phyloP scores from a whole-genome alignment of 805 yeast species.

The Wickerhamomyces chambardii region DNA sequence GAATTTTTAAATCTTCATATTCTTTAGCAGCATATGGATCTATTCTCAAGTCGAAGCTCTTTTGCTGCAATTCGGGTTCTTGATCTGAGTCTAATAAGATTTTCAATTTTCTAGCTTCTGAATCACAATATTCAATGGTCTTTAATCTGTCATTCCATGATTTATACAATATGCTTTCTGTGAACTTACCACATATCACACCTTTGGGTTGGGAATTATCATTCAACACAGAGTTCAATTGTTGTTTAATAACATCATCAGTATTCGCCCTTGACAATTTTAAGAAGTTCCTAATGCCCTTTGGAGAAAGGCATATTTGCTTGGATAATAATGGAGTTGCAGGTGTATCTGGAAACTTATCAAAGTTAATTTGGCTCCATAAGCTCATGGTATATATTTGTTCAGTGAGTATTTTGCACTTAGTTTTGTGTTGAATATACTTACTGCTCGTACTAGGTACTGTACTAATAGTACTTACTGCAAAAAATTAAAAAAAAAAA shows the following conservation, averaged over 20 bases:
- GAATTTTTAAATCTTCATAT: slow-evolving; percentile 18
- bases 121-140: slow-evolving; percentile 32
- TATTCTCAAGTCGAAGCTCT: slow-evolving; percentile 22
- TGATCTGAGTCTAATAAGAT: slow-evolving; percentile 19
- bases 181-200: slow-evolving; percentile 25
- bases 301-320: slow-evolving; percentile 23
- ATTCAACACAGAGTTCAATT: slow-evolving; percentile 29
- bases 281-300: slow-evolving; percentile 26
- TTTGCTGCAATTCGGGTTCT: slow-evolving; percentile 11
- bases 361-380: slow-evolving; percentile 12
- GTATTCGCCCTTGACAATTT: slow-evolving; percentile 24
- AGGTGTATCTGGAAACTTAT: slow-evolving; percentile 12
- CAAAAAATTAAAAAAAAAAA: too few relatives aligned
- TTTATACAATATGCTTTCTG: slow-evolving; percentile 28
- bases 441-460: too few relatives aligned
- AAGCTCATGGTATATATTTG: slow-evolving; percentile 9
- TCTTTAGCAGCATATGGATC: slow-evolving; percentile 46
- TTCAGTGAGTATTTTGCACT: too few relatives aligned
- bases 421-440: too few relatives aligned
- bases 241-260: slow-evolving; percentile 38
- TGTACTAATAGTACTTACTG: too few relatives aligned
- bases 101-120: slow-evolving; percentile 21
- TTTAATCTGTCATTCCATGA: slow-evolving; percentile 35
- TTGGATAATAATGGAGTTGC: slow-evolving; percentile 16
- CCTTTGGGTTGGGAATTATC: slow-evolving; percentile 11